A percentile compares a stretch with the other conserved stretches of the same genome.
Evolutionary conservation across 495 filamentous ascomycete genomes (phyloP).

Genomic region (Penicillium longicatenatum): DNA sequence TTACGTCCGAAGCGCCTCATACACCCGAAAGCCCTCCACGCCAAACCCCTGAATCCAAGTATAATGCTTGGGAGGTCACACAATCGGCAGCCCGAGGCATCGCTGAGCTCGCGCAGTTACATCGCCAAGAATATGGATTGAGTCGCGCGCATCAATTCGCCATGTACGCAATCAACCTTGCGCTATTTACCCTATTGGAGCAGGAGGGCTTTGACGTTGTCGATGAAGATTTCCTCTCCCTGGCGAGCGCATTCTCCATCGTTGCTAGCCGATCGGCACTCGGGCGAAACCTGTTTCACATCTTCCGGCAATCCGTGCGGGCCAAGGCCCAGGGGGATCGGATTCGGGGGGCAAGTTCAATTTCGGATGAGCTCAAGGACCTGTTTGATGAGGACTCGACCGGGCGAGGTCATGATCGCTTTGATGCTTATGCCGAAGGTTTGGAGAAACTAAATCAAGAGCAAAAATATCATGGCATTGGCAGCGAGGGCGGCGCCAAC

Average conservation of each 20-base stretch:
- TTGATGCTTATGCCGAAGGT: slow-evolving; percentile 40
- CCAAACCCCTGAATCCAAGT: slow-evolving; percentile 26
- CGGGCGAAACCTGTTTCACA: slow-evolving; percentile 43
- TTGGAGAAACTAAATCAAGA: slow-evolving; percentile 42
- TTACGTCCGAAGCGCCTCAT: slow-evolving; percentile 24
- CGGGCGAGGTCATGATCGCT: slow-evolving; percentile 19
- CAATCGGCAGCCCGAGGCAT: slow-evolving; percentile 38
- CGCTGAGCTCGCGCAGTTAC: slow-evolving; percentile 33
- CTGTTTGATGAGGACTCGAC: slow-evolving; percentile 40
- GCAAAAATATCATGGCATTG: slow-evolving; percentile 37
- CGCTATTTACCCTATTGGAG: slow-evolving; percentile 44
- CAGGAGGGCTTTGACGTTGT: slow-evolving; percentile 37
- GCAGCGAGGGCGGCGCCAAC: slow-evolving; percentile 15
- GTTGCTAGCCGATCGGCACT: slow-evolving; percentile 42
- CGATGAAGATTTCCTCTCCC: slow-evolving; percentile 40
- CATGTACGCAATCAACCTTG: slow-evolving; percentile 48
- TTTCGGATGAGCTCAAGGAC: slow-evolving; percentile 40
- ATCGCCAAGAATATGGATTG: slow-evolving; percentile 41
- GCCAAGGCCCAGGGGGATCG: slow-evolving; percentile 35
- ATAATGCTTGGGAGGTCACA: slow-evolving; percentile 25
- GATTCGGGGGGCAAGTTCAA: slow-evolving; percentile 23
- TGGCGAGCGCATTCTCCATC: slow-evolving; percentile 40
- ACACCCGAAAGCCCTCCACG: slow-evolving; percentile 39
- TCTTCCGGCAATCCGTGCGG: slow-evolving; percentile 42
- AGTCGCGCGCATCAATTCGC: slow-evolving; percentile 46